These are phyloP conservation scores for Cucurbita maxima DNA, from an alignment of 306 rosid species.

Conservation along the genomic window DNA sequence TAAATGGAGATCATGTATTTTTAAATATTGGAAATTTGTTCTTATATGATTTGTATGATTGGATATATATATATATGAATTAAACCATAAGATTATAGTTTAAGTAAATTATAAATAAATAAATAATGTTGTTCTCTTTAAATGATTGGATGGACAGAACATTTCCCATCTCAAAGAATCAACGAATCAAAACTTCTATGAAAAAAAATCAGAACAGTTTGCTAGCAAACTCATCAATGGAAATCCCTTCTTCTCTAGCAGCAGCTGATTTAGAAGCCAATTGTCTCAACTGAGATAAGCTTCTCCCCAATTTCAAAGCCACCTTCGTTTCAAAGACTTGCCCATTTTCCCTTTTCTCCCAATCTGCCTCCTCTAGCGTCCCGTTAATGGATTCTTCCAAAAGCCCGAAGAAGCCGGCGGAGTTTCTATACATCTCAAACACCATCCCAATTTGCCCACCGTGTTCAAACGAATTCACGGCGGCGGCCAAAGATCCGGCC, in stretches of 20 bases:
- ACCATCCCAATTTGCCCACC: conserved; percentile 70
- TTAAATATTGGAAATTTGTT: too few species aligned
- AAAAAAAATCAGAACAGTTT: conserved; percentile 27
- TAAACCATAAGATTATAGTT: too few species aligned
- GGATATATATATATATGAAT: too few species aligned
- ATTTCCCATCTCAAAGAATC: not conserved
- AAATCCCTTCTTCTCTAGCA: conserved; percentile 20
- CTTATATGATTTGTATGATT: too few species aligned
- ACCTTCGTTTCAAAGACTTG: conserved; percentile 38
- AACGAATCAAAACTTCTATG: not conserved
- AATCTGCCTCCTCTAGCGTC: conserved; percentile 28
- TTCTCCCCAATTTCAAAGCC: conserved; percentile 58
- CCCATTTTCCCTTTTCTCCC: conserved; percentile 55
- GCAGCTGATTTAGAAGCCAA: conserved; percentile 37
- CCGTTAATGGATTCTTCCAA: conserved; percentile 31
- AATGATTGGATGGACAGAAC: not conserved
- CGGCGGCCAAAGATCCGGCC: conserved; percentile 43
- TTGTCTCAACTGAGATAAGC: conserved; percentile 32
- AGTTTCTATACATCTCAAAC: conserved; percentile 48
- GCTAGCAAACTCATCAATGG: conserved; percentile 51
- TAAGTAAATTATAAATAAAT: not conserved
- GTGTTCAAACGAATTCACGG: conserved; percentile 38
- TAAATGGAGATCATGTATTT: too few species aligned
- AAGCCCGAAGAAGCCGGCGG: conserved; percentile 35
- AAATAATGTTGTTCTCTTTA: not conserved